These are phyloP conservation scores for Corynascus novoguineensis DNA, from an alignment of 495 filamentous ascomycete genomes.

Conservation along the genomic window DNA sequence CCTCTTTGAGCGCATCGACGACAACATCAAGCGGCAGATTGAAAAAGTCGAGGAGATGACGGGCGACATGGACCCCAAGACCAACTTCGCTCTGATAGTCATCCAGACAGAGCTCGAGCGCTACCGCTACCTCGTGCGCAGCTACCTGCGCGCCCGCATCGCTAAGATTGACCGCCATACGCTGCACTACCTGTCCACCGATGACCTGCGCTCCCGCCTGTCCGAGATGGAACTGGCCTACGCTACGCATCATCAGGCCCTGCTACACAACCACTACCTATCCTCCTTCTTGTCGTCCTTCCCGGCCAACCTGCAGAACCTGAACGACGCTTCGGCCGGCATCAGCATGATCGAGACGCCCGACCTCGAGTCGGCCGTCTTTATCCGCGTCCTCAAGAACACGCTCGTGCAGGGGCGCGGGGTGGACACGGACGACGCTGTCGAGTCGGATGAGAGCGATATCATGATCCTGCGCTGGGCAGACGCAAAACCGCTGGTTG, in stretches of 20 bases:
- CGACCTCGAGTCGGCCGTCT: constrained; percentile 75
- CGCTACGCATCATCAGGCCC: constrained; percentile 69
- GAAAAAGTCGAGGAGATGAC: constrained; percentile 70
- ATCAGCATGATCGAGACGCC: constrained; percentile 88
- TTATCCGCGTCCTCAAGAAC: constrained; percentile 68
- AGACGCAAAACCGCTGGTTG: constrained; percentile 65
- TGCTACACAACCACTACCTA: constrained; percentile 76
- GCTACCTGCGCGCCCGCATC: constrained; percentile 77
- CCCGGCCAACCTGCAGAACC: constrained; percentile 63
- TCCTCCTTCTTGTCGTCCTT: constrained; percentile 77
- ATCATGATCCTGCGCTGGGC: constrained; percentile 85
- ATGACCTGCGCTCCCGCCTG: constrained; percentile 47
- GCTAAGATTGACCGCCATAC: constrained; percentile 76
- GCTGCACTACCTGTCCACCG: constrained; percentile 53
- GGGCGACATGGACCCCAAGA: constrained; percentile 73
- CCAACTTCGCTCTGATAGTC: constrained; percentile 88
- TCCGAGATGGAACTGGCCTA: constrained; percentile 71
- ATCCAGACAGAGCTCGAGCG: constrained; percentile 94
- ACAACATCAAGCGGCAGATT: constrained; percentile 62
- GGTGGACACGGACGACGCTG: constrained; percentile 51
- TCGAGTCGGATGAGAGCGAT: constrained; percentile 70
- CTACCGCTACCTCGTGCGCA: constrained; percentile 83
- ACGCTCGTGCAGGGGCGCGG: constrained; percentile 50
- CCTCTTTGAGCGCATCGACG: constrained; percentile 67
- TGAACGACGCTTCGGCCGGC: constrained; percentile 86